Evolutionary conservation across 495 filamentous ascomycete species (phyloP).

Genomic region (Amorphotheca resinae): DNA sequence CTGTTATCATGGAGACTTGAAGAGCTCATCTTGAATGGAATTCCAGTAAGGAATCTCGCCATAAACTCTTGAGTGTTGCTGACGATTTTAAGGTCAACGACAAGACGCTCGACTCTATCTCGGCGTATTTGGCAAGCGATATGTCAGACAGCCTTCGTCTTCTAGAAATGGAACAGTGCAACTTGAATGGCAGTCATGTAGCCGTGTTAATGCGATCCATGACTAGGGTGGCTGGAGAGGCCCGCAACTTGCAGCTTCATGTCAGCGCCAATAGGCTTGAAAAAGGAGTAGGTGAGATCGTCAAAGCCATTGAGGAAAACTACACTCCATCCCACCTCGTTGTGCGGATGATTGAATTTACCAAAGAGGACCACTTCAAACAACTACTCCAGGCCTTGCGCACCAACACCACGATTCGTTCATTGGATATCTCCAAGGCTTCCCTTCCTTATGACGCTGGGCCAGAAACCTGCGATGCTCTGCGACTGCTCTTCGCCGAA

Average conservation of each 20-base stretch:
- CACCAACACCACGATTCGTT: slow-evolving; percentile 57
- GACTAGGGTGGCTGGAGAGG: slow-evolving; percentile 32
- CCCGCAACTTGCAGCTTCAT: slow-evolving; percentile 60
- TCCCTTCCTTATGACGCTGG: slow-evolving; percentile 71
- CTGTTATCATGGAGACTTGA: slow-evolving; percentile 64
- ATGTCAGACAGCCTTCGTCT: slow-evolving; percentile 53
- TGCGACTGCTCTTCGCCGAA: slow-evolving; percentile 63
- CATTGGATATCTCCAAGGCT: slow-evolving; percentile 79
- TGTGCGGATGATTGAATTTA: slow-evolving; percentile 77
- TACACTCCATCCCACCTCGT: slow-evolving; percentile 59
- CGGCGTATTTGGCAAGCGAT: slow-evolving; percentile 48
- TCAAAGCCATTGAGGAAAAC: slow-evolving; percentile 50
- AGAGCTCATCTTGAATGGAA: slow-evolving; percentile 57
- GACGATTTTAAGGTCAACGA: slow-evolving; percentile 39
- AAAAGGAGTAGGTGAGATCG: slow-evolving; percentile 49
- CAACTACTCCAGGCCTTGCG: slow-evolving; percentile 59
- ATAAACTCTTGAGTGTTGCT: too few relatives aligned
- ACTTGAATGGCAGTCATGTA: slow-evolving; percentile 63
- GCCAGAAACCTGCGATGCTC: slow-evolving; percentile 56
- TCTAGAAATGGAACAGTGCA: slow-evolving; percentile 66
- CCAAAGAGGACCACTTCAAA: slow-evolving; percentile 63
- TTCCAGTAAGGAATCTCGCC: slow-evolving; percentile 25
- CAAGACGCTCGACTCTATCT: slow-evolving; percentile 45
- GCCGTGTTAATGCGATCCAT: slow-evolving; percentile 71
- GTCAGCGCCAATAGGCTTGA: slow-evolving; percentile 77